These are phyloP conservation scores for Pseudonitzschia multiseries DNA, from an alignment of 108 stramenopile genomes.

Conservation along the genomic window DNA sequence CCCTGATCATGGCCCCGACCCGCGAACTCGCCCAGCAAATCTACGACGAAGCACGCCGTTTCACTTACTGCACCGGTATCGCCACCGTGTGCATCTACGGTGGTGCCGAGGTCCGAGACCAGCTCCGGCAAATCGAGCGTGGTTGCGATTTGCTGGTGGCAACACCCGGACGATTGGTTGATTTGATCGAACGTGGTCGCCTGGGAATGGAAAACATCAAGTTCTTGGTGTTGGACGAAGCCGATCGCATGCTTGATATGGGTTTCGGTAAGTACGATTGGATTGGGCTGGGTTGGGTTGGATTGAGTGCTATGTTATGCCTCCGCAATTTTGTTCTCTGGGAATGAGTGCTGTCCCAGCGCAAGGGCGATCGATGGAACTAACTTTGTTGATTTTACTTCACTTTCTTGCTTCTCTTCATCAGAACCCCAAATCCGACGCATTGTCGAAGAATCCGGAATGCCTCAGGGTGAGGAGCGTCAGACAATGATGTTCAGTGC, in stretches of 20 bases:
- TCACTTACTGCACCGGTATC: constrained; percentile 95
- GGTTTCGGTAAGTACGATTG: constrained; percentile 88
- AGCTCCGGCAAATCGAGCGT: constrained; percentile 81
- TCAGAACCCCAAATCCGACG: constrained; percentile 82
- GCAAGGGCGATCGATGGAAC: no score
- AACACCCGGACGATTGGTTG: constrained; percentile 97
- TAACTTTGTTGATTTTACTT: background rate
- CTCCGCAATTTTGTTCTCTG: no score
- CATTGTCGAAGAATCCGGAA: constrained; percentile 77
- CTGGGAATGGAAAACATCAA: constrained; percentile 81
- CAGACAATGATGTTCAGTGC: constrained; percentile 99
- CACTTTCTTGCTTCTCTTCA: background rate
- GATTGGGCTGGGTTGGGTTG: no score
- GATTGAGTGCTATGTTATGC: no score
- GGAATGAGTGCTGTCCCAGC: no score
- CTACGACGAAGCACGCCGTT: constrained; percentile 94
- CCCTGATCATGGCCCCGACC: constrained; percentile 94
- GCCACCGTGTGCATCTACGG: constrained; percentile 94
- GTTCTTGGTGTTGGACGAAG: constrained; percentile 97
- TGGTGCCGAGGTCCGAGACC: constrained; percentile 93
- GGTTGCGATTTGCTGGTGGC: constrained; percentile 96
- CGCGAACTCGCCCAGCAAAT: constrained; percentile 98
- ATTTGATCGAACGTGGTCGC: constrained; percentile 92
- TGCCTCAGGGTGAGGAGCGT: constrained; percentile 72
- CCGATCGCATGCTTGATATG: constrained; percentile 99